A percentile compares a stretch with the other conserved stretches of the same genome.
phyloP scores from a whole-genome alignment of 495 filamentous ascomycete genomes.

The Glutinoglossum americanum region DNA sequence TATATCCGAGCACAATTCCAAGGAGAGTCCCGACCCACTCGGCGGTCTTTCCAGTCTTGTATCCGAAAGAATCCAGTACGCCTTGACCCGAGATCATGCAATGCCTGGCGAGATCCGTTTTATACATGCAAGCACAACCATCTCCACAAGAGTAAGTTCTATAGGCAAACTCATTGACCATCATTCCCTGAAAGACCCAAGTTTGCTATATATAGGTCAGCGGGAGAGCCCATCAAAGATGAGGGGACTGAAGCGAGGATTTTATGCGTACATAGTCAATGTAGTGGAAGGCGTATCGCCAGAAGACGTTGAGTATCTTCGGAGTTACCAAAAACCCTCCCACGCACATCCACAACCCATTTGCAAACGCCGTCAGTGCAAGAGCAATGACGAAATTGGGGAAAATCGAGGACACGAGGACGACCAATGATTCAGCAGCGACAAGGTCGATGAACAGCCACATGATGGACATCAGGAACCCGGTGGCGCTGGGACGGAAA shows the following conservation, averaged over 20 bases:
- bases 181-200: constrained; percentile 79
- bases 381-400: constrained; percentile 60
- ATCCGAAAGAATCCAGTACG: constrained; percentile 46
- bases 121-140: constrained; percentile 47
- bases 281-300: constrained; percentile 65
- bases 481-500: constrained; percentile 39
- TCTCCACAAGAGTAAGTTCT: constrained; percentile 34
- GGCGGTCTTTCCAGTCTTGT: not conserved
- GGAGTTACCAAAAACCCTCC: constrained; percentile 59
- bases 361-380: constrained; percentile 57
- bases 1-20: constrained; percentile 48
- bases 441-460: constrained; percentile 74
- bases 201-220: constrained; percentile 31
- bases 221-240: not conserved
- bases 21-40: constrained; percentile 51
- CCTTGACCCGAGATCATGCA: constrained; percentile 46
- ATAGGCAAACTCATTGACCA: constrained; percentile 60
- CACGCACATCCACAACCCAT: constrained; percentile 73
- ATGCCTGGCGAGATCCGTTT: constrained; percentile 33
- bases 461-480: constrained; percentile 64
- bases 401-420: constrained; percentile 47
- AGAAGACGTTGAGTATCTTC: constrained; percentile 53
- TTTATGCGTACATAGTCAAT: constrained; percentile 28
- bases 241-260: not conserved
- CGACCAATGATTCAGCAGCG: constrained; percentile 61